Evolutionary conservation across 202 grass and related monocot species (phyloP).

Genomic region (Carex sylvatica): DNA sequence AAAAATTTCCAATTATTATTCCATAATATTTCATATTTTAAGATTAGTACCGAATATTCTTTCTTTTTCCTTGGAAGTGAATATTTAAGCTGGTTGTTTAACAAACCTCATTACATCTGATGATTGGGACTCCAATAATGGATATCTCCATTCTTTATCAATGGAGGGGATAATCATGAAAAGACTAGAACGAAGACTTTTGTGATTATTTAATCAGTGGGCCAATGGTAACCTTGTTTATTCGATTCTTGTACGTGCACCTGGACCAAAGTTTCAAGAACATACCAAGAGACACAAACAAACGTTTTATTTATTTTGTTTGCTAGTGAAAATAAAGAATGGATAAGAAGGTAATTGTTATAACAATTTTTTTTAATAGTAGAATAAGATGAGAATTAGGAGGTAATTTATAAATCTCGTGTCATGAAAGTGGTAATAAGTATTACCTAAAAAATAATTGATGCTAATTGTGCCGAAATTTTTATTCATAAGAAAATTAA

Average conservation of each 20-base stretch:
- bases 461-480: too few species aligned
- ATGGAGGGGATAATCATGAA: neutral
- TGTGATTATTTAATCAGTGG: conserved; percentile 3
- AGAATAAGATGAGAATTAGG: too few species aligned
- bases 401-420: too few species aligned
- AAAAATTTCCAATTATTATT: neutral
- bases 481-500: too few species aligned
- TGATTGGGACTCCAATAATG: neutral
- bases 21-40: neutral
- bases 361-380: too few species aligned
- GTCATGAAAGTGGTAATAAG: too few species aligned
- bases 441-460: too few species aligned
- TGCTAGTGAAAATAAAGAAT: too few species aligned
- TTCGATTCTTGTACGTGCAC: neutral
- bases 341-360: too few species aligned
- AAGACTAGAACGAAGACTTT: conserved; percentile 29
- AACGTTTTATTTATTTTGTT: neutral
- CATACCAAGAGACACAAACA: neutral
- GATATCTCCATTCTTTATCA: neutral
- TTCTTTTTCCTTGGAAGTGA: neutral
- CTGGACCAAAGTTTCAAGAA: neutral
- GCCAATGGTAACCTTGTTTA: neutral
- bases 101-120: neutral
- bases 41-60: neutral
- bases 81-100: neutral